Conservation (phyloP, 768 basidiomycete genomes). For the Leccinum aurantiacum region DNA sequence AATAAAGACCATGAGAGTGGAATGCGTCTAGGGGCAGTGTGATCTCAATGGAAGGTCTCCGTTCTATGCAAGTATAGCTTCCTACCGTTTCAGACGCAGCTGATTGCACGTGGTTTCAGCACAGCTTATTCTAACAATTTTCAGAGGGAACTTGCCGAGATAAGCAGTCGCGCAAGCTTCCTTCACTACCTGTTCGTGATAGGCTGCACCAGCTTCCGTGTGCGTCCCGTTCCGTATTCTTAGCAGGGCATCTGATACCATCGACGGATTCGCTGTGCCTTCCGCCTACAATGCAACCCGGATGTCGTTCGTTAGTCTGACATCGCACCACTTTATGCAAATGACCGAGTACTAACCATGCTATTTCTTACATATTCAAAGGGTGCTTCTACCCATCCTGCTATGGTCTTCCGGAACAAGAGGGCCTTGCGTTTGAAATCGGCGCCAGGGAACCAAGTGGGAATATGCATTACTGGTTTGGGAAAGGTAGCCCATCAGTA, state of each 20-base stretch:
- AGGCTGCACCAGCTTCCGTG: constrained; percentile 5
- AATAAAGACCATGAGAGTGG: constrained; percentile 21
- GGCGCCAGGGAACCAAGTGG: constrained; percentile 25
- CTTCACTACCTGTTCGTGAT: constrained; percentile 23
- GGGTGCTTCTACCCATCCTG: constrained; percentile 19
- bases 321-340: background rate
- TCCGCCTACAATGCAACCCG: constrained; percentile 11
- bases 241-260: constrained; percentile 26
- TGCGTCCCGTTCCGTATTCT: constrained; percentile 7
- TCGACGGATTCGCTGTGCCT: constrained; percentile 21
- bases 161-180: constrained; percentile 25
- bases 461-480: constrained; percentile 18
- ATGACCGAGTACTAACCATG: constrained; percentile 18
- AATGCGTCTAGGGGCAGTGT: constrained; percentile 19
- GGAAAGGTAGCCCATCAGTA: background rate
- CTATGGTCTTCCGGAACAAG: constrained; percentile 5
- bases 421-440: constrained; percentile 19
- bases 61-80: background rate
- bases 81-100: constrained; percentile 29
- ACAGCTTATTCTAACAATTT: constrained; percentile 7
- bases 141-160: constrained; percentile 8
- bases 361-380: constrained; percentile 24
- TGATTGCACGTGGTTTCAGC: constrained; percentile 6
- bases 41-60: constrained; percentile 8
- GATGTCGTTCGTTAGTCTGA: background rate